Evolutionary conservation across 1,284 basidiomycete genomes (phyloP).

Genomic region (Ustilago trichophora): DNA sequence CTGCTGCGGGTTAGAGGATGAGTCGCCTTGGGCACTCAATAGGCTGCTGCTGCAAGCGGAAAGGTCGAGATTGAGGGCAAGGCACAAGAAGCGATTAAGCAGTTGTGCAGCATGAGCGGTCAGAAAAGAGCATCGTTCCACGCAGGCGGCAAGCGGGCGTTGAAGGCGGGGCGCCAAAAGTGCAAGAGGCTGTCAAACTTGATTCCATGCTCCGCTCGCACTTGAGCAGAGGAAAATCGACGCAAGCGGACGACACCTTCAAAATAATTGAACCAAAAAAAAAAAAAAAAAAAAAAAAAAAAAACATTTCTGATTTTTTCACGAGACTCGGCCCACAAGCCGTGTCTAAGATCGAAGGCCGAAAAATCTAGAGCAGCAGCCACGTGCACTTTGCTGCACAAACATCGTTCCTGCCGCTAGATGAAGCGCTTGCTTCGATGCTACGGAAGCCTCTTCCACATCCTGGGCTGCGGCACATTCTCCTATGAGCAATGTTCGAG

Average conservation of each 20-base stretch:
- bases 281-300: background rate
- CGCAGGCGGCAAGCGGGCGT: conserved; percentile 15
- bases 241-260: conserved; percentile 8
- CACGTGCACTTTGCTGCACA: too few species aligned
- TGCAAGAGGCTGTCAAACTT: conserved; percentile 12
- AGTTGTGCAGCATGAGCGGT: too few species aligned
- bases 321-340: background rate
- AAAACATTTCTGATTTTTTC: background rate
- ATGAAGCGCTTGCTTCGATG: too few species aligned
- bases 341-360: background rate
- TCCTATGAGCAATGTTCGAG: too few species aligned
- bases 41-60: conserved; percentile 18
- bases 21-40: background rate
- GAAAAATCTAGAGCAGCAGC: background rate
- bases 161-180: conserved; percentile 6
- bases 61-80: background rate
- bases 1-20: background rate
- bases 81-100: background rate
- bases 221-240: background rate
- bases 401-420: too few species aligned
- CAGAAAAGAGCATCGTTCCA: too few species aligned
- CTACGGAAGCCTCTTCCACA: too few species aligned
- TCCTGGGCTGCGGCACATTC: too few species aligned
- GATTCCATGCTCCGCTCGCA: conserved; percentile 6
- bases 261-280: background rate